Conservation (phyloP, 345 rosid species). For the Corchorus olitorius region DNA sequence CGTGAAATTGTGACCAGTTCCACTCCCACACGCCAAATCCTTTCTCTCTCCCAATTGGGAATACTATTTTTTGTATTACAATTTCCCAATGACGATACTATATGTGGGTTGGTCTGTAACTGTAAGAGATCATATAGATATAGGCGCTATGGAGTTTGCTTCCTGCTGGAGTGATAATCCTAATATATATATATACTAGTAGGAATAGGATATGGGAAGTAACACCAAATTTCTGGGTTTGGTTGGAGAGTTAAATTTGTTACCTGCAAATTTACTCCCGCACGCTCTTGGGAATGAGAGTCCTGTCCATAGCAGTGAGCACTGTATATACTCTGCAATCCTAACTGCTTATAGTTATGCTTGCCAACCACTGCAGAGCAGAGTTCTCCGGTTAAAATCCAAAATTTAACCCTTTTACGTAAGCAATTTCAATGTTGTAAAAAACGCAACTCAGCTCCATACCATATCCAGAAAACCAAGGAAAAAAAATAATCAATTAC, state of each 20-base stretch:
- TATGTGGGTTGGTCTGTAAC: conserved; percentile 19
- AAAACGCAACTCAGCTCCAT: not conserved
- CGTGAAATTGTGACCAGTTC: conserved; percentile 17
- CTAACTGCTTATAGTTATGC: not conserved
- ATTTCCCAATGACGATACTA: conserved; percentile 31
- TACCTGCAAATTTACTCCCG: conserved; percentile 11
- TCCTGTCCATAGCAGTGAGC: not conserved
- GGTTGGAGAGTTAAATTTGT: not conserved
- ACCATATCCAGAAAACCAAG: not conserved
- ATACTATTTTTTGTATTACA: conserved; percentile 7
- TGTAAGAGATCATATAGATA: not conserved
- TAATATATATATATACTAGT: too few species aligned
- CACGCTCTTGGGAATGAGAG: conserved; percentile 12
- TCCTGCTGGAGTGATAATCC: not conserved
- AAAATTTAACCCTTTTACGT: not conserved
- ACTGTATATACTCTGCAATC: not conserved
- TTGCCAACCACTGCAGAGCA: not conserved
- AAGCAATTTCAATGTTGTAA: not conserved
- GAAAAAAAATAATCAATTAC: not conserved
- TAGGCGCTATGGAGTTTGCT: not conserved
- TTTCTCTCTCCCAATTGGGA: conserved; percentile 16
- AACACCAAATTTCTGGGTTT: not conserved
- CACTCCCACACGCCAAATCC: conserved; percentile 37
- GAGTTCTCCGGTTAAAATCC: not conserved
- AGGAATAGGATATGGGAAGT: not conserved